Base-by-base conservation (phyloP, 352 stramenopile genomes). In the Globisporangium iwayamae region DNA sequence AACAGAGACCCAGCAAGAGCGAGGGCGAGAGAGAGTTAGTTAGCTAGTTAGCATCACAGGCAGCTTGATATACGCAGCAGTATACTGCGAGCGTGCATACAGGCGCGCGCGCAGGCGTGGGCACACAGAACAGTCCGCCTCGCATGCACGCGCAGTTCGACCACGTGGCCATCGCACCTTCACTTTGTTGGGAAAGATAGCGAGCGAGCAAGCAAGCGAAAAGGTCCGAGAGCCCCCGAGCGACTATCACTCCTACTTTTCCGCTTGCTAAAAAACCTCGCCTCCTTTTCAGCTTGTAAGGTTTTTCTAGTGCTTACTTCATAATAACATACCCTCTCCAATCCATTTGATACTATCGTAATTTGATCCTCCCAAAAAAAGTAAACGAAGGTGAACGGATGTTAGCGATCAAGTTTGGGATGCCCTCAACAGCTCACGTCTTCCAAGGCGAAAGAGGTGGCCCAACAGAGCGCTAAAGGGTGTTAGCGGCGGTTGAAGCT, bases 111-210 rank as follows among this genome's bases (percentile, higher is more conserved):
- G 14, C 20, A 32, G 25, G 38, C 14, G 11, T 30, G 7, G 10
- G 18, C 16, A 7, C n/a, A 28, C 25, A 28, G 25, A 8, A 22
- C 1, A 25, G 41, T 32, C 13, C 8, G 22, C 43, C 43, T 28
- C 18, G 25, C 25, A 4, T n/a, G 45, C 39, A 13, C 36, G 47
- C 13, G 41, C 20, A 16, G 10, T 18, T 47, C 20, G 43, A 56
- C 63, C 62, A 58, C 63, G 56, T 68, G 63, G 55, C 55, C 36
- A 43, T 55, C 56, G 36, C 46, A 68, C 63, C 63, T 68, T 63
- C 55, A 51, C 61, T 53, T 34, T 62, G 51, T 46, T 22, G 38
- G 25, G 54, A 63, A 68, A 68, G 62, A 68, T 68, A 68, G 62
- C 62, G 55, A 68, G 54, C 38, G 54, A 18, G 36, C 34, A 38